These are phyloP conservation scores for Rhodotorula sp. DNA, from an alignment of 1,284 basidiomycete species.

Conservation along the genomic window DNA sequence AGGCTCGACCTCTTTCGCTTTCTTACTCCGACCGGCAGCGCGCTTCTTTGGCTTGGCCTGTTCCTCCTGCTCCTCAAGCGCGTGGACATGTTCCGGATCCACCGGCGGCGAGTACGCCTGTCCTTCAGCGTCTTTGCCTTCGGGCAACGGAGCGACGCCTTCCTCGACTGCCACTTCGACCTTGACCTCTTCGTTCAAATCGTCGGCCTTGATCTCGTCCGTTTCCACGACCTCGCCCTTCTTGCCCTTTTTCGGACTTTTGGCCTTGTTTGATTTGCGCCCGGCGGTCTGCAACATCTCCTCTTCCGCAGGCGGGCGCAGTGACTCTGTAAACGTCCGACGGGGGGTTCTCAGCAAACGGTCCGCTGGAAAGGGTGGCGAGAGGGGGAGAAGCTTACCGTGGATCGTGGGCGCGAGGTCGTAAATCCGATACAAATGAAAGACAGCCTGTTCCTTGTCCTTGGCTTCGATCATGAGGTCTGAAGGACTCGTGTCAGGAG, in stretches of 20 bases:
- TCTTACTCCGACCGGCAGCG: neutral
- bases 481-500: constrained; percentile 10
- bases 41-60: constrained; percentile 2
- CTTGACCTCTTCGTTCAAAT: neutral
- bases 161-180: constrained; percentile 44
- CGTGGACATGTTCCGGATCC: constrained; percentile 35
- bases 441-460: constrained; percentile 88
- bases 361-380: neutral
- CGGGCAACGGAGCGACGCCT: constrained; percentile 44
- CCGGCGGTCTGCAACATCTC: constrained; percentile 51
- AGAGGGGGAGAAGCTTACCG: constrained; percentile 43
- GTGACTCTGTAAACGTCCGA: constrained; percentile 32
- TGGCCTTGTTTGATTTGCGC: constrained; percentile 49
- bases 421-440: constrained; percentile 79
- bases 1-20: neutral
- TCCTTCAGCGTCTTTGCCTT: constrained; percentile 44
- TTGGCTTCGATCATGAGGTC: constrained; percentile 94
- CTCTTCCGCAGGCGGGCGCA: constrained; percentile 52
- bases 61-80: constrained; percentile 1
- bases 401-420: constrained; percentile 64
- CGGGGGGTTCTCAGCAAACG: neutral
- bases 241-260: constrained; percentile 44
- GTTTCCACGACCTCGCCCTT: constrained; percentile 38
- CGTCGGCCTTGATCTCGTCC: constrained; percentile 21
- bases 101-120: constrained; percentile 12